Percentiles rank a stretch among this genome's conserved stretches.
Conservation (phyloP, 306 rosid species). For the Styphnolobium japonicum region DNA sequence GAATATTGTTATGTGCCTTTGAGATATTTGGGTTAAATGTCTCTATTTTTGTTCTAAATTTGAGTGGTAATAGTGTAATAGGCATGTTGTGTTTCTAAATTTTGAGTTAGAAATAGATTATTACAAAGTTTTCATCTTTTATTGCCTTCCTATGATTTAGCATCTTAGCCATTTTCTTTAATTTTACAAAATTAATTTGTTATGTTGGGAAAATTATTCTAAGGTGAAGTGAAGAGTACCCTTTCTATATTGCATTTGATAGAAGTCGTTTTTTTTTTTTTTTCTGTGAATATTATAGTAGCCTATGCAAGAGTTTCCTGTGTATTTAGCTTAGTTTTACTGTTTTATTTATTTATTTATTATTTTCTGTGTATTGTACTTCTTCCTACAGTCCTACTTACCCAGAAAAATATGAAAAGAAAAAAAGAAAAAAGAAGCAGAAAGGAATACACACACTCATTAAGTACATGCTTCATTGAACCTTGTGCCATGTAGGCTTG, state of each 20-base stretch:
- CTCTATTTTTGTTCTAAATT: too few species aligned
- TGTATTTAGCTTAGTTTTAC: neutral
- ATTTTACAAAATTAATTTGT: neutral
- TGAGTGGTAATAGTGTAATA: too few species aligned
- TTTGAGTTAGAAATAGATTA: too few species aligned
- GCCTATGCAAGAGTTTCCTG: too few species aligned
- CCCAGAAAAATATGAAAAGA: neutral
- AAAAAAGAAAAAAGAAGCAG: neutral
- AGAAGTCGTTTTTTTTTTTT: too few species aligned
- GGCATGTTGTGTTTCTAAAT: too few species aligned
- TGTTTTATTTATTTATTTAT: too few species aligned
- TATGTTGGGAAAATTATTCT: too few species aligned
- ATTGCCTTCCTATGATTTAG: neutral
- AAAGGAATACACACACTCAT: neutral
- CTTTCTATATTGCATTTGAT: neutral
- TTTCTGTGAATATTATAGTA: too few species aligned
- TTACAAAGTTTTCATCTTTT: neutral
- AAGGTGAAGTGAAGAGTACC: neutral
- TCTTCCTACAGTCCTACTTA: neutral
- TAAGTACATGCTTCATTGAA: neutral
- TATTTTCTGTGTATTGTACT: neutral
- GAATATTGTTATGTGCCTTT: too few species aligned
- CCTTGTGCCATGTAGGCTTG: too few species aligned
- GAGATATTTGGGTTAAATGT: too few species aligned
- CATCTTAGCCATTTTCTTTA: neutral